phyloP scores from a whole-genome alignment of 2,329 filamentous ascomycete species.

The Colletotrichum chrysophilum region DNA sequence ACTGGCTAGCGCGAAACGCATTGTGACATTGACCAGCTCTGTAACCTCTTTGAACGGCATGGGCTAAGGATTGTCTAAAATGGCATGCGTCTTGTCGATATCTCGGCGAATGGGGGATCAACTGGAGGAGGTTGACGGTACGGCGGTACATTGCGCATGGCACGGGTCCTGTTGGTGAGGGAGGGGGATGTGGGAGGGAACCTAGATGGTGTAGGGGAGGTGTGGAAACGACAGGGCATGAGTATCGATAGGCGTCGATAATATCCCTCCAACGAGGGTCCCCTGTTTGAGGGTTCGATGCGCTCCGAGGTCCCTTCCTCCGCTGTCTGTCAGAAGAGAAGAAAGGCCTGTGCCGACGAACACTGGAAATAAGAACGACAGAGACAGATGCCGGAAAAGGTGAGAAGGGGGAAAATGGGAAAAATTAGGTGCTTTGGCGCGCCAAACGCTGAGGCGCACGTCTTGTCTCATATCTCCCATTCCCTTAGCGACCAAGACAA shows the following conservation, averaged over 20 bases:
- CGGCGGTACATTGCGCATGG: neutral
- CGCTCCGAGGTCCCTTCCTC: neutral
- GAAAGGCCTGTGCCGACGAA: neutral
- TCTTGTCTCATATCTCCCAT: neutral
- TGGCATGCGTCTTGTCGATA: neutral
- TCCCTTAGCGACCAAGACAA: neutral
- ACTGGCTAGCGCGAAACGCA: neutral
- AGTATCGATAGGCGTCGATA: neutral
- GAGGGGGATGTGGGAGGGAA: neutral
- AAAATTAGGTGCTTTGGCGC: neutral
- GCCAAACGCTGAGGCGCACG: neutral
- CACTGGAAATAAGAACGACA: neutral
- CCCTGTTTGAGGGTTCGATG: neutral
- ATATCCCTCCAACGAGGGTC: constrained; percentile 8
- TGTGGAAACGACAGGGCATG: neutral
- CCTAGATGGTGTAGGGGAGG: neutral
- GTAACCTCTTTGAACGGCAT: neutral
- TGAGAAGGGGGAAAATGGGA: neutral
- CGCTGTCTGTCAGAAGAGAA: neutral
- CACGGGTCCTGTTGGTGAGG: neutral
- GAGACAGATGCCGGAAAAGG: neutral
- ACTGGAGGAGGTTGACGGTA: neutral
- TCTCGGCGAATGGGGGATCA: neutral
- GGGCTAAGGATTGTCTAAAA: neutral
- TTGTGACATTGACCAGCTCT: neutral